These are phyloP conservation scores for Barnettozyma vustinii DNA, from an alignment of 805 yeast species.

Conservation along the genomic window DNA sequence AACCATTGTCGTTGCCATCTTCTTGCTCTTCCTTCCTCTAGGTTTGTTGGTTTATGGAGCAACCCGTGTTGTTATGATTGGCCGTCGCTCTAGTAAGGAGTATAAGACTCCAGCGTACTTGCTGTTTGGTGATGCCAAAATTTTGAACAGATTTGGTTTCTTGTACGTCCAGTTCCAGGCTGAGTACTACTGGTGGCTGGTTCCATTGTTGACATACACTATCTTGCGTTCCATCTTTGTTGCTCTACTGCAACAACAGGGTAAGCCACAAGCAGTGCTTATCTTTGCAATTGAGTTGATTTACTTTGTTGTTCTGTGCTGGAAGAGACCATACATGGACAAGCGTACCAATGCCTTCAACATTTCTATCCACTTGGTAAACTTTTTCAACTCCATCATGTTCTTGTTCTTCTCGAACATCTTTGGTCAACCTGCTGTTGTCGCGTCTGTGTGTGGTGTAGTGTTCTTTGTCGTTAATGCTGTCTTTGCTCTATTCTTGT, in stretches of 20 bases:
- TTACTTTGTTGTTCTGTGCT: slow-evolving; percentile 60
- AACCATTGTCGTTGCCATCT: slow-evolving; percentile 70
- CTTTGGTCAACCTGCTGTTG: slow-evolving; percentile 78
- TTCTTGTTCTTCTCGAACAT: slow-evolving; percentile 84
- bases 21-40: slow-evolving; percentile 53
- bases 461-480: slow-evolving; percentile 90
- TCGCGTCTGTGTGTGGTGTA: slow-evolving; percentile 88
- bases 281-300: slow-evolving; percentile 71
- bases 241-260: slow-evolving; percentile 76
- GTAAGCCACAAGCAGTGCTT: slow-evolving; percentile 76
- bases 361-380: slow-evolving; percentile 76
- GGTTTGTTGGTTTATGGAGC: slow-evolving; percentile 70
- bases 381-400: slow-evolving; percentile 76
- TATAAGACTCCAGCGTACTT: slow-evolving; percentile 91
- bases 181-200: slow-evolving; percentile 76
- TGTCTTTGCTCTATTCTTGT: slow-evolving; percentile 71
- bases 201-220: slow-evolving; percentile 57
- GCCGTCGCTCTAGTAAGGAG: slow-evolving; percentile 61
- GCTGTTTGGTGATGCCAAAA: slow-evolving; percentile 75
- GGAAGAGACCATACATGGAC: slow-evolving; percentile 87
- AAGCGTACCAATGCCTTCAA: slow-evolving; percentile 91
- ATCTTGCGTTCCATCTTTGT: slow-evolving; percentile 76
- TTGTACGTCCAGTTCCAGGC: slow-evolving; percentile 89
- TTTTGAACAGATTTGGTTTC: slow-evolving; percentile 86
- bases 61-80: slow-evolving; percentile 64